Conservation (phyloP, 1,139 yeast species). For the Diutina catenulata region DNA sequence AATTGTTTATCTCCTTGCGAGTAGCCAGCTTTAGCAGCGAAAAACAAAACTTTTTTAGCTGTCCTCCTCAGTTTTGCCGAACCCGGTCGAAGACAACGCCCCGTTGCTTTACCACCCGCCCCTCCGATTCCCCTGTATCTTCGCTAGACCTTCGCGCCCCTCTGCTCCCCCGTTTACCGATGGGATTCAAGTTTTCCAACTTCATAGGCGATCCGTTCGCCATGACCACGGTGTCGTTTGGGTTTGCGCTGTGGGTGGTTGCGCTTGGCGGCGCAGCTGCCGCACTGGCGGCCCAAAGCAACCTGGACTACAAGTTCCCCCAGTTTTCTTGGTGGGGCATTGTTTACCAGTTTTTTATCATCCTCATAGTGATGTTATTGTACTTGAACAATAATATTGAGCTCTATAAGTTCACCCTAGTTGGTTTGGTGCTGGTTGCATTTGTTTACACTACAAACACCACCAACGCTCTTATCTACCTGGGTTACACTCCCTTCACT, state of each 20-base stretch:
- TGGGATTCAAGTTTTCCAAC: constrained; percentile 37
- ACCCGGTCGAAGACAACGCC: too few relatives aligned
- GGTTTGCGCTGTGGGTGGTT: constrained; percentile 66
- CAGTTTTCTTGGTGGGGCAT: constrained; percentile 96
- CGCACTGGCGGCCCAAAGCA: constrained; percentile 44
- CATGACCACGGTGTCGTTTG: constrained; percentile 50
- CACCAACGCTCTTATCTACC: constrained; percentile 69
- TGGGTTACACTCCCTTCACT: constrained; percentile 47
- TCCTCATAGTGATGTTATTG: constrained; percentile 41
- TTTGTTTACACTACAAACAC: constrained; percentile 77
- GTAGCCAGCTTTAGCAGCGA: too few relatives aligned
- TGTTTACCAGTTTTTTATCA: constrained; percentile 62
- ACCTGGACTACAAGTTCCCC: constrained; percentile 41
- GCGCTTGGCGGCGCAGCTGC: constrained; percentile 74
- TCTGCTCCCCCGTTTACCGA: too few relatives aligned
- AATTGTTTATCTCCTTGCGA: too few relatives aligned
- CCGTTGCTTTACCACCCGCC: too few relatives aligned
- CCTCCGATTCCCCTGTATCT: neutral
- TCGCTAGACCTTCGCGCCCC: neutral
- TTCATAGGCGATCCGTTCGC: constrained; percentile 63
- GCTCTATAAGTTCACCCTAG: constrained; percentile 53
- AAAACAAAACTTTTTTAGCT: too few relatives aligned
- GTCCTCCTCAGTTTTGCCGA: too few relatives aligned
- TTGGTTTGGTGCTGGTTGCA: constrained; percentile 50
- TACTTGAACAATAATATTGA: constrained; percentile 62